phyloP scores from a whole-genome alignment of 805 yeast genomes.

The Yamadazyma laniorum region DNA sequence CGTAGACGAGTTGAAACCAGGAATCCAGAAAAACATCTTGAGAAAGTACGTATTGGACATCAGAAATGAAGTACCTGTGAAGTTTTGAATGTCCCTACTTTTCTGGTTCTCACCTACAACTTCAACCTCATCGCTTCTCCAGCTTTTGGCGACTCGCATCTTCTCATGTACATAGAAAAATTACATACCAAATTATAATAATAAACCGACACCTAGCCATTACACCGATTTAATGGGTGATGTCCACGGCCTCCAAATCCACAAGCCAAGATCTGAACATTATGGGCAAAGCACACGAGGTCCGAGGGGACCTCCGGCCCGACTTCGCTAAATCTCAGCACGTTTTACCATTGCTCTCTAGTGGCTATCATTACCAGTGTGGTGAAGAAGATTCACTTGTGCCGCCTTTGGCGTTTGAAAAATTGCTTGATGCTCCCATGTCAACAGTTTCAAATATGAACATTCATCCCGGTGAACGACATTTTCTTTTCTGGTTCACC shows the following conservation, averaged over 20 bases:
- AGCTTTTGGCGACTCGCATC: conserved; percentile 2
- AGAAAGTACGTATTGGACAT: conserved; percentile 57
- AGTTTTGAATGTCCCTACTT: background rate
- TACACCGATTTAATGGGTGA: too few species aligned
- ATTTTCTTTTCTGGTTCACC: conserved; percentile 56
- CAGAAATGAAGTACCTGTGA: conserved; percentile 24
- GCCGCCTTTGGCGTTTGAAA: conserved; percentile 23
- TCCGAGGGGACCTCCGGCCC: too few species aligned
- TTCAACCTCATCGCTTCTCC: background rate
- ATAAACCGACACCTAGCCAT: too few species aligned
- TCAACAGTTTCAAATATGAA: conserved; percentile 27
- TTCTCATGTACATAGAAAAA: conserved; percentile 7
- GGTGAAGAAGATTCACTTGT: conserved; percentile 15
- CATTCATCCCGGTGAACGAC: conserved; percentile 37
- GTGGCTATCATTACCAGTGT: conserved; percentile 12
- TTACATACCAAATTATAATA: background rate
- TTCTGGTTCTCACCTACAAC: background rate
- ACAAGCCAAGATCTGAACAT: too few species aligned
- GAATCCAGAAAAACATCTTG: conserved; percentile 64
- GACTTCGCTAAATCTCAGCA: conserved; percentile 1
- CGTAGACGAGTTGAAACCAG: conserved; percentile 19
- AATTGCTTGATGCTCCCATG: conserved; percentile 33
- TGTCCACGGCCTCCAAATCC: too few species aligned
- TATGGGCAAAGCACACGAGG: too few species aligned
- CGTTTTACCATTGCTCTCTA: conserved; percentile 7